Evolutionary conservation across 441 rosid genomes (phyloP).

Genomic region (Croton setiger): DNA sequence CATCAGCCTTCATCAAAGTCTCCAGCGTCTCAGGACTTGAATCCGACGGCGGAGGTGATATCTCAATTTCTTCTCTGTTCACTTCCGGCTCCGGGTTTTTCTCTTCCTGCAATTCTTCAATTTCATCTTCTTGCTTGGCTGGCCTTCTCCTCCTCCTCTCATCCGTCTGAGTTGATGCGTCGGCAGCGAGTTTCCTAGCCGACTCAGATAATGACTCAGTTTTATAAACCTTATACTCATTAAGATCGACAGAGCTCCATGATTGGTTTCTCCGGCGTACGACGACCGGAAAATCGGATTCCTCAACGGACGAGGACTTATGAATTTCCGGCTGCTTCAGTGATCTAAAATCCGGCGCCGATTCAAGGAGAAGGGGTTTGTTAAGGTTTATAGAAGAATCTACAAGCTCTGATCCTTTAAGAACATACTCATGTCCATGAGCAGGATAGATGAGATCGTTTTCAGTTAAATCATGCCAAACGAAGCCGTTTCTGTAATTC

Average conservation of each 20-base stretch:
- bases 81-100: conserved; percentile 40
- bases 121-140: conserved; percentile 31
- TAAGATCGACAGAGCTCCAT: conserved; percentile 77
- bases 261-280: conserved; percentile 74
- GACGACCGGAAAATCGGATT: conserved; percentile 32
- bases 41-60: conserved; percentile 93
- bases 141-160: conserved; percentile 42
- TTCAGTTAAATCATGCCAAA: conserved; percentile 87
- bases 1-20: conserved; percentile 71
- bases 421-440: conserved; percentile 79
- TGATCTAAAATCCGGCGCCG: conserved; percentile 42
- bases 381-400: conserved; percentile 34
- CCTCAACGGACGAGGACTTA: conserved; percentile 24
- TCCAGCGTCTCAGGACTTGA: conserved; percentile 94
- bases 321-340: conserved; percentile 29
- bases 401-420: conserved; percentile 86
- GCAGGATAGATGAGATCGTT: conserved; percentile 72
- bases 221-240: conserved; percentile 80
- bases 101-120: conserved; percentile 29
- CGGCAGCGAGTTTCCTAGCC: conserved; percentile 54
- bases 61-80: conserved; percentile 78
- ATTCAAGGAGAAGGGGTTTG: conserved; percentile 35
- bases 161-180: conserved; percentile 90
- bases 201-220: conserved; percentile 56
- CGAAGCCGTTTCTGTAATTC: conserved; percentile 88